phyloP scores from a whole-genome alignment of 2,329 filamentous ascomycete genomes.

The Rutstroemia sp. region DNA sequence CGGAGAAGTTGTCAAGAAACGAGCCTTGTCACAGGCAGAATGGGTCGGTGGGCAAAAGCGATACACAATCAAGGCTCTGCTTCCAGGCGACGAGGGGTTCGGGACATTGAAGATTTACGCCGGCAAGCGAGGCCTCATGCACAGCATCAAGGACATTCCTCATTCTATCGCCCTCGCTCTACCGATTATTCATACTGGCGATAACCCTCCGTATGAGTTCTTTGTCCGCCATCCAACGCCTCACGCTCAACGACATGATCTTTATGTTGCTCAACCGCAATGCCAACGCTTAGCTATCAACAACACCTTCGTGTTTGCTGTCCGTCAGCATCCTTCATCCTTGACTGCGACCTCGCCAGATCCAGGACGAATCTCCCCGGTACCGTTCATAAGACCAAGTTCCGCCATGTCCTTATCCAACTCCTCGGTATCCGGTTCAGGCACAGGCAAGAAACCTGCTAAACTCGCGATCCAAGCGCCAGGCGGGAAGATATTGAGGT shows the following conservation, averaged over 20 bases:
- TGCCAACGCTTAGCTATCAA: constrained; percentile 82
- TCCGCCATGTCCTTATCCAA: constrained; percentile 60
- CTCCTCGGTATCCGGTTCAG: constrained; percentile 49
- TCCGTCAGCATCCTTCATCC: constrained; percentile 81
- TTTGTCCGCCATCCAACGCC: constrained; percentile 89
- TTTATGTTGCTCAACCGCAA: constrained; percentile 95
- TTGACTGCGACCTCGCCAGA: constrained; percentile 35
- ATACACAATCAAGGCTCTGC: constrained; percentile 85
- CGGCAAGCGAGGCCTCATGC: constrained; percentile 91
- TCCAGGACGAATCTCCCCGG: constrained; percentile 37
- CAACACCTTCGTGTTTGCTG: constrained; percentile 95
- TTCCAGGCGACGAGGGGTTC: constrained; percentile 86
- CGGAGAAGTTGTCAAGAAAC: constrained; percentile 77
- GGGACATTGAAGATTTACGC: constrained; percentile 87
- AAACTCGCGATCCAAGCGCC: constrained; percentile 94
- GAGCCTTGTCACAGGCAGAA: constrained; percentile 82
- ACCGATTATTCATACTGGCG: constrained; percentile 83
- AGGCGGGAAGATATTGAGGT: constrained; percentile 83
- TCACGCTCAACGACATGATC: constrained; percentile 92
- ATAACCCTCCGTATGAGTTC: constrained; percentile 93
- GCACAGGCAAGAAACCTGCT: constrained; percentile 71
- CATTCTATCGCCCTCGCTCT: constrained; percentile 83
- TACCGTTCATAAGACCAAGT: constrained; percentile 53
- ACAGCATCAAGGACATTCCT: constrained; percentile 92
- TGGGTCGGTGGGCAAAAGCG: constrained; percentile 84